These are phyloP conservation scores for Discostella pseudostelligera DNA, from an alignment of 108 stramenopile species.

Conservation along the genomic window DNA sequence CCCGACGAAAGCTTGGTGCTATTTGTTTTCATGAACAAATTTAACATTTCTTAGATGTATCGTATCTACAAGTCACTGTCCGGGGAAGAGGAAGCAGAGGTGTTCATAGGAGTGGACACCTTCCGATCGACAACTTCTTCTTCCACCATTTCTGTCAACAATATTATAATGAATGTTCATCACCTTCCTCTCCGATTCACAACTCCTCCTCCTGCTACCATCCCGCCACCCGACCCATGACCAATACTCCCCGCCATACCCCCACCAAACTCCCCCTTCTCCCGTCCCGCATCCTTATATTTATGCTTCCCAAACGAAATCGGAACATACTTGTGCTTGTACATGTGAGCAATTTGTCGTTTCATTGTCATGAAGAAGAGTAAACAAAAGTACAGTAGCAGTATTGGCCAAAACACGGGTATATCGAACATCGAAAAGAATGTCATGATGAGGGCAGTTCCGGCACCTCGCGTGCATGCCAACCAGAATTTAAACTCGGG, in stretches of 20 bases:
- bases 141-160: no score
- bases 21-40: no score
- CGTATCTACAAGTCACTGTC: no score
- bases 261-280: constrained; percentile 73
- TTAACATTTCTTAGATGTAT: no score
- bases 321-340: constrained; percentile 98
- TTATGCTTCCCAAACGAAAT: constrained; percentile 92
- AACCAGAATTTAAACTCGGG: constrained; percentile 99
- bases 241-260: constrained; percentile 66
- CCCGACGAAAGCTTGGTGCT: no score
- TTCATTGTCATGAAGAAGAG: constrained; percentile 99
- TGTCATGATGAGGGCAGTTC: constrained; percentile 88
- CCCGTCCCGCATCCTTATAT: constrained; percentile 85
- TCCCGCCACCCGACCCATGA: background rate
- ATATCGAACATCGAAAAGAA: constrained; percentile 97
- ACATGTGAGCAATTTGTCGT: constrained; percentile 98
- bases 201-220: constrained; percentile 16
- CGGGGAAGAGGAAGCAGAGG: no score
- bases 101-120: no score
- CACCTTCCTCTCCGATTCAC: constrained; percentile 29
- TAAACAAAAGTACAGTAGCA: constrained; percentile 96
- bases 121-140: no score
- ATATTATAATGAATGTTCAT: constrained; percentile 3
- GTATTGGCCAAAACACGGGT: constrained; percentile 99
- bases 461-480: constrained; percentile 78